These are phyloP conservation scores for Hippophae rhamnoides DNA, from an alignment of 306 rosid genomes.

Conservation along the genomic window DNA sequence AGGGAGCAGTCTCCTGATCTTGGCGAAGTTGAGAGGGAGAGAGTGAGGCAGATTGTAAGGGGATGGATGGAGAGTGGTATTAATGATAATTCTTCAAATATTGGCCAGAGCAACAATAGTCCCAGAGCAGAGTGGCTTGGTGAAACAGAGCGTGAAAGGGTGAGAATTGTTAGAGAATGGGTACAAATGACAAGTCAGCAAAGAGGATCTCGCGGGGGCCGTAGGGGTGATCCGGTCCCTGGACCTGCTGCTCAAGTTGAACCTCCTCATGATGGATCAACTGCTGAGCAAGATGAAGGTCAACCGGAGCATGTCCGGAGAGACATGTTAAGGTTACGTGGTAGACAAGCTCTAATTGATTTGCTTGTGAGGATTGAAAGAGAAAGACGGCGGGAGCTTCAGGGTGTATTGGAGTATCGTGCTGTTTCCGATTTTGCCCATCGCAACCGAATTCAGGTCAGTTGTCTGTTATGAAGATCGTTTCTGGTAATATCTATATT, in stretches of 20 bases:
- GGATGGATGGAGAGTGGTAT: conserved; percentile 99
- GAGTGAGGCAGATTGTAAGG: conserved; percentile 90
- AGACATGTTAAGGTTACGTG: conserved; percentile 83
- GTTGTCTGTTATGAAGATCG: conserved; percentile 20
- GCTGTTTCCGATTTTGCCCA: conserved; percentile 99
- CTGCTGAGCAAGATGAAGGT: conserved; percentile 64
- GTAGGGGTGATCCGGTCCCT: conserved; percentile 57
- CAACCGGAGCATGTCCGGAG: conserved; percentile 87
- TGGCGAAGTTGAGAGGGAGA: conserved; percentile 98
- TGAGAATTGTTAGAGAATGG: conserved; percentile 96
- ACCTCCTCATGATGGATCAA: conserved; percentile 38
- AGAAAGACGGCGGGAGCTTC: conserved; percentile 93
- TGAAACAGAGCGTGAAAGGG: conserved; percentile 99
- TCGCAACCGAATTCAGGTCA: conserved; percentile 97
- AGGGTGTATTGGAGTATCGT: conserved; percentile 88
- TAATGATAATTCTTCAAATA: conserved; percentile 66
- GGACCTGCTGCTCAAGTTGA: conserved; percentile 43
- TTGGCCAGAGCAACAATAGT: conserved; percentile 57
- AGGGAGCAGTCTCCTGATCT: conserved; percentile 99
- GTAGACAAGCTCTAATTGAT: conserved; percentile 93
- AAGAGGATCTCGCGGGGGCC: conserved; percentile 77
- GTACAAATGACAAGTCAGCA: conserved; percentile 98
- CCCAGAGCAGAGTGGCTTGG: conserved; percentile 97
- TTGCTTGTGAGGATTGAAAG: conserved; percentile 85
- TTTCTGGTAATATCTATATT: background rate